Base-by-base conservation (phyloP, 306 rosid genomes). In the Sicyos baderoa region DNA sequence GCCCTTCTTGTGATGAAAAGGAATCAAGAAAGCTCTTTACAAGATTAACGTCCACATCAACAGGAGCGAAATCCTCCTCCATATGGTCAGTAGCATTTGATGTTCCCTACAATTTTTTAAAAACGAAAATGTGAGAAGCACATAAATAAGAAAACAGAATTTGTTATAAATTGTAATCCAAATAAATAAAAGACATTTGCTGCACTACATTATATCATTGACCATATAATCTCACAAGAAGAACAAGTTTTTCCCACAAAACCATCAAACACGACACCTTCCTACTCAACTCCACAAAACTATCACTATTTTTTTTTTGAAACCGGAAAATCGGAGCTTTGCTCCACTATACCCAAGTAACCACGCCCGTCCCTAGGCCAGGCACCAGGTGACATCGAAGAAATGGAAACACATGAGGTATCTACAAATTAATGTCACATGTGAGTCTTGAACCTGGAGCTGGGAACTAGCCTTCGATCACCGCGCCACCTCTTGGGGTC, bases 1-100 rank as follows among this genome's bases (percentile, higher is more conserved):
- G 99, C 48, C 97, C 99, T 84, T 90, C 90, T 78, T 94, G 99
- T 76, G 90, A 82, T 61, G 96, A 85, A 83, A 90, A 86, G 72
- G 99, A 94, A 86, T 88, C 95, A 14, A 94, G 96, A 21, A 93
- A 72, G 81, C 86, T 94, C 84, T 88, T 90, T 9, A 94, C 97
- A 63, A 94, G 89, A 79, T 94, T 94, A 69, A 90, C 87, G 77
- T 94, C 99, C 74, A 86, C 97, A 51, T 93, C 97, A 61, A 94
- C 86, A 17, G 96, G 96, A 48, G 88, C 79, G 77, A 90, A 94
- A 32, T 90, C 96, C 57, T 77, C 93, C 32, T 90, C 99, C 90
- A 86, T 85, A 75, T 78, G 76, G 47, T 79, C 91, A 2, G 73
- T 42, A 0, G 83, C 81, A 64, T 79, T 76, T 22, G 90, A 85